A percentile compares a stretch with the other conserved stretches of the same genome.
Conservation (phyloP, 2,329 filamentous ascomycete genomes). For the Thermoascus crustaceus region DNA sequence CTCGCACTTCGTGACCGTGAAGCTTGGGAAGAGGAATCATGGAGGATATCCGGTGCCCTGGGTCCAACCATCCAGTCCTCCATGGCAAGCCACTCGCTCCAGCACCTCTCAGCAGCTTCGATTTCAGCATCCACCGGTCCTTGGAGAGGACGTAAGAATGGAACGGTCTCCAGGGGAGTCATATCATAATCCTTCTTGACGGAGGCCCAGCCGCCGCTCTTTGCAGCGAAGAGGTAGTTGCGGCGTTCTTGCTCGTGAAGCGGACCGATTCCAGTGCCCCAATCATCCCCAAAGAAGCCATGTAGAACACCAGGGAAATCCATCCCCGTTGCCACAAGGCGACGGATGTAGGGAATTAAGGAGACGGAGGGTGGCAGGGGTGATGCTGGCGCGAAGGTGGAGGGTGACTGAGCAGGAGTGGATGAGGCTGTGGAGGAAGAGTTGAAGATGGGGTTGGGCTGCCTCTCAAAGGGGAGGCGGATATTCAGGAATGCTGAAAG, state of each 20-base stretch:
- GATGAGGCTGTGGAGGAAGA: slow-evolving; percentile 23
- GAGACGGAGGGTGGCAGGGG: slow-evolving; percentile 47
- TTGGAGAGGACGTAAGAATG: slow-evolving; percentile 78
- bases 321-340: slow-evolving; percentile 84
- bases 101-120: slow-evolving; percentile 68
- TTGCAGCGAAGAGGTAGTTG: slow-evolving; percentile 92
- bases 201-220: slow-evolving; percentile 79
- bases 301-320: slow-evolving; percentile 80
- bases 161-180: slow-evolving; percentile 70
- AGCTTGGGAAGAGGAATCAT: slow-evolving; percentile 29
- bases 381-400: slow-evolving; percentile 28
- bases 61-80: slow-evolving; percentile 98
- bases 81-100: slow-evolving; percentile 95
- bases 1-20: slow-evolving; percentile 26
- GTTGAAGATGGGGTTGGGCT: slow-evolving; percentile 40
- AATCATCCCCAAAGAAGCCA: slow-evolving; percentile 95
- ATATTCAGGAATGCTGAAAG: slow-evolving; percentile 90
- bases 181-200: slow-evolving; percentile 92
- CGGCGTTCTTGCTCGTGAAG: slow-evolving; percentile 82
- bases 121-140: slow-evolving; percentile 72
- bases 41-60: slow-evolving; percentile 50
- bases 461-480: slow-evolving; percentile 73
- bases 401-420: slow-evolving; percentile 34
- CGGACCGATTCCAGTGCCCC: slow-evolving; percentile 67
- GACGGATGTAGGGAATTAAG: slow-evolving; percentile 79